phyloP scores from a whole-genome alignment of 2,329 filamentous ascomycete genomes.

The Talaromyces funiculosus region DNA sequence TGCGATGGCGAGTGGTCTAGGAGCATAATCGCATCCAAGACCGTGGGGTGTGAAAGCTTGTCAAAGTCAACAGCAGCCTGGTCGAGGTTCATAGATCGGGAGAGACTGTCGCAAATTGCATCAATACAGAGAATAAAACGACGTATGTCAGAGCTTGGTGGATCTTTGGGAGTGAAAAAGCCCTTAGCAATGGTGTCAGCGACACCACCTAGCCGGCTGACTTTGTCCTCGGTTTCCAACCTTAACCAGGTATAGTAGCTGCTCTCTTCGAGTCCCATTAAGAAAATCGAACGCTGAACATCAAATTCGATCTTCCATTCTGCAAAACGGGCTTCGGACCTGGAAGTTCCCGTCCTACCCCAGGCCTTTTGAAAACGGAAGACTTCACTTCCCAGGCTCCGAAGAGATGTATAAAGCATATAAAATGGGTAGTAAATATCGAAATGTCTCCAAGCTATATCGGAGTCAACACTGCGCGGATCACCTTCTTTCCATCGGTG shows the following conservation, averaged over 20 bases:
- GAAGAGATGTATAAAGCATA: background rate
- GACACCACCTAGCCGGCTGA: conserved; percentile 16
- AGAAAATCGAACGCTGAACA: background rate
- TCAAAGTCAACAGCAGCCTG: background rate
- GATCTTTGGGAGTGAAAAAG: conserved; percentile 17
- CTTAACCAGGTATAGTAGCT: conserved; percentile 22
- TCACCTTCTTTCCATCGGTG: conserved; percentile 4
- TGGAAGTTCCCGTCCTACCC: background rate
- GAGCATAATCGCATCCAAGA: background rate
- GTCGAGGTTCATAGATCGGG: background rate
- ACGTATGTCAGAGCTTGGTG: conserved; percentile 20
- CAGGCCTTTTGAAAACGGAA: conserved; percentile 10
- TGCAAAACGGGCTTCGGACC: too few relatives aligned
- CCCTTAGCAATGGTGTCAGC: conserved; percentile 15
- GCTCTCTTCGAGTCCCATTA: background rate
- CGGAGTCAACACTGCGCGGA: conserved; percentile 9
- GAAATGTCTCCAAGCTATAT: conserved; percentile 25
- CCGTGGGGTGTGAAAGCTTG: background rate
- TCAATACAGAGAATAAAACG: conserved; percentile 19
- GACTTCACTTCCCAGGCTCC: background rate
- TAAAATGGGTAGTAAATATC: conserved; percentile 24
- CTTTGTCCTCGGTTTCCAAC: conserved; percentile 19
- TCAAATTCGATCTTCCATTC: background rate
- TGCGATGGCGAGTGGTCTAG: background rate
- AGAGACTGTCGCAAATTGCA: background rate